phyloP scores from a whole-genome alignment of 192 early-diverging fungal species.

The Thamnidium elegans region DNA sequence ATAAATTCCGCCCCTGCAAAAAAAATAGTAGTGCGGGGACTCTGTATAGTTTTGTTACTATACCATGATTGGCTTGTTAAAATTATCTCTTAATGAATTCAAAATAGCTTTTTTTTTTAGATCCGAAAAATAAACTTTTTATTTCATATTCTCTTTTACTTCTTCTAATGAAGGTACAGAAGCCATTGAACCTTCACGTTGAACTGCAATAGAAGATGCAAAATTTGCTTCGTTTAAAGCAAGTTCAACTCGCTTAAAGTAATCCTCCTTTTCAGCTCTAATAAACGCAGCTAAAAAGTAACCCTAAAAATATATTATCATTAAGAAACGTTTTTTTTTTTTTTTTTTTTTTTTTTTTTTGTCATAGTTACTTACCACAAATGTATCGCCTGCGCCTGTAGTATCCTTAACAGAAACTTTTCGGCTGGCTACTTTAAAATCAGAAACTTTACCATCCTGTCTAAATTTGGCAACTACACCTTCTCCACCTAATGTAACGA shows the following conservation, averaged over 20 bases:
- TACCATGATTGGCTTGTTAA: too few species aligned
- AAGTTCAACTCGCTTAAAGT: slow-evolving; percentile 33
- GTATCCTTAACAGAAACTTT: slow-evolving; percentile 53
- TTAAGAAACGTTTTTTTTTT: slow-evolving; percentile 38
- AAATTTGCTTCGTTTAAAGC: slow-evolving; percentile 59
- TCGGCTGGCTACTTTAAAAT: slow-evolving; percentile 42
- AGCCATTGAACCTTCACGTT: slow-evolving; percentile 63
- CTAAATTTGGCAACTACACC: slow-evolving; percentile 55
- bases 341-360: too few species aligned
- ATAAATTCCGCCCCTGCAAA: too few species aligned
- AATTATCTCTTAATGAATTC: too few species aligned
- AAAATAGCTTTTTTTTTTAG: too few species aligned
- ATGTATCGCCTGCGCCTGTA: slow-evolving; percentile 65
- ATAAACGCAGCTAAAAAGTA: slow-evolving; percentile 62
- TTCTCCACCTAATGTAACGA: slow-evolving; percentile 68
- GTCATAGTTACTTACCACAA: too few species aligned
- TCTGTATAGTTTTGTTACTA: too few species aligned
- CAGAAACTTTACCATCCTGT: slow-evolving; percentile 31
- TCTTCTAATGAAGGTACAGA: slow-evolving; percentile 56
- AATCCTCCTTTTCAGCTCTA: slow-evolving; percentile 31
- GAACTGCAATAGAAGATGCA: slow-evolving; percentile 66
- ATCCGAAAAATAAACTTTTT: too few species aligned
- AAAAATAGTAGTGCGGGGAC: too few species aligned
- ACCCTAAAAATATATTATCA: slow-evolving; percentile 46
- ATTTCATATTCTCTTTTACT: slow-evolving; percentile 28